Conservation (phyloP, 1,139 yeast species). For the Torulaspora pretoriensis region DNA sequence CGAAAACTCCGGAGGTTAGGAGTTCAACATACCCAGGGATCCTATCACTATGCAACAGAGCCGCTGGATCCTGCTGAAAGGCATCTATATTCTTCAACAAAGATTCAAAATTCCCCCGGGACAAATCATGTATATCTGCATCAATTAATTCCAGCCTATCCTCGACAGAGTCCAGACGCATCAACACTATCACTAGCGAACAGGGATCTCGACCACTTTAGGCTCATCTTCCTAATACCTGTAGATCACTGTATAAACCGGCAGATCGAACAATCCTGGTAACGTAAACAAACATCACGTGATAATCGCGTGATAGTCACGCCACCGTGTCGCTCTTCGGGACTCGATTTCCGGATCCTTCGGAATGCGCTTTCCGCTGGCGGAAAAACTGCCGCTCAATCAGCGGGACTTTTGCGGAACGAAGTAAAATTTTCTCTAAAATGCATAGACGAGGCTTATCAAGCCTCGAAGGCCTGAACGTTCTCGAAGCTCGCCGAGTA, state of each 20-base stretch:
- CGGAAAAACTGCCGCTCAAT: not conserved
- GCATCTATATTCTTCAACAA: conserved; percentile 36
- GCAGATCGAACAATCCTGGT: not conserved
- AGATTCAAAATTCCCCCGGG: conserved; percentile 11
- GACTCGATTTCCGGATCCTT: not conserved
- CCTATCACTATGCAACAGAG: conserved; percentile 34
- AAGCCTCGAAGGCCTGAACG: too few species aligned
- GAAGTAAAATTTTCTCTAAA: not conserved
- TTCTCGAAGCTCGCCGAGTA: too few species aligned
- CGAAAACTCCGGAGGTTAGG: conserved; percentile 37
- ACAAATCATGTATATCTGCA: conserved; percentile 6
- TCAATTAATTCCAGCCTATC: conserved; percentile 9
- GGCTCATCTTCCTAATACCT: not conserved
- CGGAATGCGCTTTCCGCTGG: not conserved
- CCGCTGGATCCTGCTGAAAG: conserved; percentile 55
- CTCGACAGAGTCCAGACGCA: conserved; percentile 12
- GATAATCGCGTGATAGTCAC: not conserved
- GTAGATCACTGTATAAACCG: not conserved
- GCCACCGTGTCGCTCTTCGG: not conserved
- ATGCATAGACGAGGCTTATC: not conserved
- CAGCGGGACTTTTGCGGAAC: too few species aligned
- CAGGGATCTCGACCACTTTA: too few species aligned
- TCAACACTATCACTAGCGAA: not conserved
- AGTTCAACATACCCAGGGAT: conserved; percentile 38
- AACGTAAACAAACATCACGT: not conserved